A percentile compares a stretch with the other conserved stretches of the same genome.
phyloP scores from a whole-genome alignment of 345 rosid genomes.

The Bretschneidera sinensis region DNA sequence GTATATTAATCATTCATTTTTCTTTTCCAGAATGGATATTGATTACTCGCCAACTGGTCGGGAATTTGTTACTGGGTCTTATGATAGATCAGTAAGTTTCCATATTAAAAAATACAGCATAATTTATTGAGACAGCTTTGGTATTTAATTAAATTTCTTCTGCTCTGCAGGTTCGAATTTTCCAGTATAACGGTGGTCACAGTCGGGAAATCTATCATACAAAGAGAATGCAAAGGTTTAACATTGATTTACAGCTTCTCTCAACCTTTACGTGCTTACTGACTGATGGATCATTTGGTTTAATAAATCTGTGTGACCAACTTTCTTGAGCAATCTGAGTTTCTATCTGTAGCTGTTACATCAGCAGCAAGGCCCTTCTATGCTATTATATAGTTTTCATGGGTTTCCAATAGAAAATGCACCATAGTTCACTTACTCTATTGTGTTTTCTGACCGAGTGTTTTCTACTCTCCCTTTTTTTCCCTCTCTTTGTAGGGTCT shows the following conservation, averaged over 20 bases:
- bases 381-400: too few species aligned
- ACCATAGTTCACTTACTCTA: too few species aligned
- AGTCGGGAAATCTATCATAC: constrained; percentile 92
- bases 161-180: constrained; percentile 62
- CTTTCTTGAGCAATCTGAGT: too few species aligned
- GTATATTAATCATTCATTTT: constrained; percentile 4
- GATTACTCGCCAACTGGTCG: constrained; percentile 98
- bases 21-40: constrained; percentile 77
- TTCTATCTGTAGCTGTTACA: too few species aligned
- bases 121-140: neutral
- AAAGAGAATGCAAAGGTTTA: constrained; percentile 97
- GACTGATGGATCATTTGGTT: too few species aligned
- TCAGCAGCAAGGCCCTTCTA: too few species aligned
- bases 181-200: constrained; percentile 87
- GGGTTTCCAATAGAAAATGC: too few species aligned
- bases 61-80: constrained; percentile 96
- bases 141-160: constrained; percentile 8
- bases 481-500: constrained; percentile 60
- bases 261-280: neutral
- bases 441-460: neutral
- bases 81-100: constrained; percentile 80
- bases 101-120: neutral
- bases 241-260: neutral
- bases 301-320: too few species aligned
- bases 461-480: neutral